Evolutionary conservation across 768 basidiomycete species (phyloP), one percentile per base, ranked within the genome.

Genomic region (Trametes cubensis): DNA sequence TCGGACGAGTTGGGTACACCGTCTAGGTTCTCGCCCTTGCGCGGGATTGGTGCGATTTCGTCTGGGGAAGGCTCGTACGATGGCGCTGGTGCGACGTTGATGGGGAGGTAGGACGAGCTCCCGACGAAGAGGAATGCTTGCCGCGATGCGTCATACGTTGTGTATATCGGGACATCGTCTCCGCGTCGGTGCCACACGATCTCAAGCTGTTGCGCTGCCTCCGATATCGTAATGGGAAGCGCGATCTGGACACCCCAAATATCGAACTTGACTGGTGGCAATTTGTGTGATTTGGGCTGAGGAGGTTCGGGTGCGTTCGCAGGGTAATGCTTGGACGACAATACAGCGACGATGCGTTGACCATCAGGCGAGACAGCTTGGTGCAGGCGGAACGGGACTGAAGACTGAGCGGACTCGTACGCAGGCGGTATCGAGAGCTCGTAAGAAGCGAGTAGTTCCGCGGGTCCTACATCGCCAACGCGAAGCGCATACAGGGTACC

Each of bases 131-230:
- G 73, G 70, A 86, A 84, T 1, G 81, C 71, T 8, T 78, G 70
- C 25, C 77, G 74, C 17, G 77, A 67, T 20, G 74, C 69, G 57
- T 84, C 74, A 70, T 85, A 88, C 2, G 76, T 70, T 30, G 80
- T 75, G 49, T 83, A 83, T 18, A 86, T 73, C 0, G 91, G 92
- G n/a, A 91, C 86, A 61, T 88, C 85, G 55, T 81, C 77, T 4
- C 90, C 90, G 42, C 83, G 81, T 34, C 86, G 80, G 64, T 81
- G 87, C 90, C 90, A 93, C n/a, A 82, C 25, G 44, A 89, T 75
- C 38, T 85, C 78, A 53, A 91, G 68, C 6, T 76, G 66, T 3
- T 71, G 72, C 5, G 76, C 67, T 30, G 74, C 72, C 52, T 69
- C 67, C 10, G 70, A 69, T n/a, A 75, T 64, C 13, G 73, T 69